Conservation (phyloP, 2,329 filamentous ascomycete species). For the Didymellaceae sp. region DNA sequence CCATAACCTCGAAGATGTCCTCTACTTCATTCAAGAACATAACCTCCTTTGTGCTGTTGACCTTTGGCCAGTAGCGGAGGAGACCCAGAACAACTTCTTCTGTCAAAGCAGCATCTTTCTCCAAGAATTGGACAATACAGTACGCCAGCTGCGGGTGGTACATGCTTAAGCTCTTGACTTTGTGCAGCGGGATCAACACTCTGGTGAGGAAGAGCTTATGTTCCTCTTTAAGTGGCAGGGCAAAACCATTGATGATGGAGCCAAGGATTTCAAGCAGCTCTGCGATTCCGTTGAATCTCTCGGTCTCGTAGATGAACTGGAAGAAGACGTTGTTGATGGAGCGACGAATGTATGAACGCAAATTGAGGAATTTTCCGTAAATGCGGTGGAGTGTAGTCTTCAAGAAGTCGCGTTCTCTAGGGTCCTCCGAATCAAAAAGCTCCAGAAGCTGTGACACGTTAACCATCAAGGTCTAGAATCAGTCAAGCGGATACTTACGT, state of each 20-base stretch:
- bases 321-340: conserved; percentile 99
- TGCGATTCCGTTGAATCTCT: conserved; percentile 97
- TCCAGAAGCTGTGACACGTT: conserved; percentile 73
- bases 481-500: conserved; percentile 59
- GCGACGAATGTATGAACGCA: conserved; percentile 93
- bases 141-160: conserved; percentile 98
- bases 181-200: conserved; percentile 91
- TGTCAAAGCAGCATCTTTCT: conserved; percentile 95
- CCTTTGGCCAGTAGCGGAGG: conserved; percentile 97
- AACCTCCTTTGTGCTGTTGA: conserved; percentile 99
- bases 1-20: conserved; percentile 99
- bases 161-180: conserved; percentile 99
- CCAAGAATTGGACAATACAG: conserved; percentile 97
- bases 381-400: conserved; percentile 98
- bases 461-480: conserved; percentile 93
- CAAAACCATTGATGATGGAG: conserved; percentile 99
- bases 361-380: conserved; percentile 98
- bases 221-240: conserved; percentile 94
- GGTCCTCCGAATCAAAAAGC: conserved; percentile 97
- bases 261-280: conserved; percentile 95
- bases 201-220: conserved; percentile 97
- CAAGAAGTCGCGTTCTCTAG: conserved; percentile 92
- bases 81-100: conserved; percentile 97
- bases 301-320: conserved; percentile 98
- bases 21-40: conserved; percentile 99